These are phyloP conservation scores for Diaporthe citriasiana DNA, from an alignment of 2,329 filamentous ascomycete species.

Conservation along the genomic window DNA sequence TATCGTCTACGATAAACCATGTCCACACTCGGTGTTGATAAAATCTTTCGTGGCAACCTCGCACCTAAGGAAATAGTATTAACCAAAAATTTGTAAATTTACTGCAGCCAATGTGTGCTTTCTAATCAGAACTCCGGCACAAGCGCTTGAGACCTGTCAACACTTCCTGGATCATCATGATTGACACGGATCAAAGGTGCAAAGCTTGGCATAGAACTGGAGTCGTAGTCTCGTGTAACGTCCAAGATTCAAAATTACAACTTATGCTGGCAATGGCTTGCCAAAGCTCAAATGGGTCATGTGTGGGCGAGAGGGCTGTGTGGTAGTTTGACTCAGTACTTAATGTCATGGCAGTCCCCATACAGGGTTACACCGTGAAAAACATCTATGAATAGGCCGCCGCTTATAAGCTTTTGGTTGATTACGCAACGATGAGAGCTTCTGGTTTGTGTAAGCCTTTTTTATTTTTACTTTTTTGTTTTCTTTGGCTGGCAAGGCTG, in stretches of 20 bases:
- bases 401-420: no score
- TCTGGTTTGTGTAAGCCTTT: no score
- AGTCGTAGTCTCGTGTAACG: no score
- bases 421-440: no score
- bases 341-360: neutral
- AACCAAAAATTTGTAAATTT: neutral
- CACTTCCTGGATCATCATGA: no score
- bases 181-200: no score
- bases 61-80: neutral
- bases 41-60: no score
- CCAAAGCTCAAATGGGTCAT: neutral
- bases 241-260: neutral
- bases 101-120: neutral
- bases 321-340: neutral
- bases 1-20: neutral
- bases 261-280: neutral
- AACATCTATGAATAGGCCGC: neutral
- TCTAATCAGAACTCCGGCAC: no score
- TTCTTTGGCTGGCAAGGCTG: no score
- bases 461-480: no score
- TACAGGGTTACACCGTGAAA: neutral
- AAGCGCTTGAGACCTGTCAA: no score
- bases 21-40: neutral
- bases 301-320: neutral
- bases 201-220: no score